A percentile compares a stretch with the other conserved stretches of the same genome.
Evolutionary conservation across 805 yeast species (phyloP).

Genomic region (Pichia deserticola): DNA sequence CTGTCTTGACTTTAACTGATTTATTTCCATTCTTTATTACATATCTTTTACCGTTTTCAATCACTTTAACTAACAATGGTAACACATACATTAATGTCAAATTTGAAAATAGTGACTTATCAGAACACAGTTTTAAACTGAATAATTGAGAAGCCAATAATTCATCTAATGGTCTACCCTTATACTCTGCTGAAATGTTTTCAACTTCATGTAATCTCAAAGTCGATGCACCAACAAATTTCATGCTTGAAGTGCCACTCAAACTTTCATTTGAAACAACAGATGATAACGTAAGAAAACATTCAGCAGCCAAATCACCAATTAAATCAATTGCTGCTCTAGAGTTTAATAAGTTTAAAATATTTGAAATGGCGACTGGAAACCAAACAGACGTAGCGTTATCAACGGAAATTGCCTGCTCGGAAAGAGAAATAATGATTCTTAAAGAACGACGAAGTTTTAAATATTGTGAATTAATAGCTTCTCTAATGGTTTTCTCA

Average conservation of each 20-base stretch:
- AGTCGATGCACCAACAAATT: conserved; percentile 61
- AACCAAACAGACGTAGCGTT: conserved; percentile 70
- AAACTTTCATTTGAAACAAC: conserved; percentile 35
- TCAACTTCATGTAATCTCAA: conserved; percentile 47
- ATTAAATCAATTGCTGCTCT: conserved; percentile 21
- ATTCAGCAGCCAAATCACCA: conserved; percentile 37
- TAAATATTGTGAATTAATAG: conserved; percentile 33
- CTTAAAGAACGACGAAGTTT: conserved; percentile 42
- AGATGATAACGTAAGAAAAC: conserved; percentile 49
- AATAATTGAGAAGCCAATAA: conserved; percentile 62
- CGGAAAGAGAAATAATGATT: conserved; percentile 47
- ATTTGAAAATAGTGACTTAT: conserved; percentile 63
- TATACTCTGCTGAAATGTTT: conserved; percentile 38
- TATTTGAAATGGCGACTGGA: conserved; percentile 48
- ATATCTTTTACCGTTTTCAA: conserved; percentile 56
- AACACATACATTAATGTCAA: conserved; percentile 63
- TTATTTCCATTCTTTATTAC: conserved; percentile 48
- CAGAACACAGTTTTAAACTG: conserved; percentile 65
- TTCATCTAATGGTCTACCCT: conserved; percentile 46
- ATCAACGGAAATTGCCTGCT: conserved; percentile 42
- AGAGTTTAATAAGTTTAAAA: conserved; percentile 40
- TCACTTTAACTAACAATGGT: conserved; percentile 64
- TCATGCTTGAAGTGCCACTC: conserved; percentile 41
- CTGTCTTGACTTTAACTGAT: conserved; percentile 43
- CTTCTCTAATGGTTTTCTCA: conserved; percentile 51